These are phyloP conservation scores for Knoxia roxburghii DNA, from an alignment of 257 asterid species.

Conservation along the genomic window DNA sequence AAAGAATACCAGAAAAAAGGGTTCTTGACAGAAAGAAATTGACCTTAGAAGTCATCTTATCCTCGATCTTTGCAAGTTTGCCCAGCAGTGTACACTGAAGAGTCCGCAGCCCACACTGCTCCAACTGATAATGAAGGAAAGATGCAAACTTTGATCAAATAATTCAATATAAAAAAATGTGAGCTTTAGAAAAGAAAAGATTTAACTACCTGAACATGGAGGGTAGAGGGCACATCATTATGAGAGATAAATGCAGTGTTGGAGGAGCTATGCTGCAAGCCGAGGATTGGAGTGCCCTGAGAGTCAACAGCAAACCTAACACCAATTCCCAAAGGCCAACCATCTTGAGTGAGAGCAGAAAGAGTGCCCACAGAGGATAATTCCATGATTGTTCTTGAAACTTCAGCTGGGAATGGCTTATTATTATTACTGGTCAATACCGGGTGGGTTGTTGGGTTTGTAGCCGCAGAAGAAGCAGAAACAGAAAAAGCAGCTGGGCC, in stretches of 20 bases:
- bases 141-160: not conserved
- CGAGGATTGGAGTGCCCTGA: conserved; percentile 63
- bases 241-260: conserved; percentile 21
- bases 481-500: conserved; percentile 68
- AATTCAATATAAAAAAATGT: not conserved
- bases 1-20: not conserved
- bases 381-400: conserved; percentile 71
- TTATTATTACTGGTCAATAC: conserved; percentile 26
- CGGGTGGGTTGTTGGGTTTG: conserved; percentile 49
- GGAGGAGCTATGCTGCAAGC: conserved; percentile 41
- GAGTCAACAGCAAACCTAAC: conserved; percentile 76
- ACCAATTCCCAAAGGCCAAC: conserved; percentile 76
- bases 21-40: not conserved
- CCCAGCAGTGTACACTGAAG: conserved; percentile 84
- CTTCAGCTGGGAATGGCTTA: conserved; percentile 75
- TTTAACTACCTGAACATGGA: conserved; percentile 66
- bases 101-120: conserved; percentile 64
- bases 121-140: conserved; percentile 43
- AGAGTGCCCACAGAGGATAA: conserved; percentile 77
- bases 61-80: conserved; percentile 54
- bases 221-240: conserved; percentile 48
- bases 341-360: conserved; percentile 51
- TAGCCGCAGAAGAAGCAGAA: conserved; percentile 17
- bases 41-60: conserved; percentile 50
- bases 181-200: conserved; percentile 10